Percentiles rank a stretch among this genome's conserved stretches.
These are phyloP conservation scores for Glycine soja DNA, from an alignment of 306 rosid species.

Conservation along the genomic window DNA sequence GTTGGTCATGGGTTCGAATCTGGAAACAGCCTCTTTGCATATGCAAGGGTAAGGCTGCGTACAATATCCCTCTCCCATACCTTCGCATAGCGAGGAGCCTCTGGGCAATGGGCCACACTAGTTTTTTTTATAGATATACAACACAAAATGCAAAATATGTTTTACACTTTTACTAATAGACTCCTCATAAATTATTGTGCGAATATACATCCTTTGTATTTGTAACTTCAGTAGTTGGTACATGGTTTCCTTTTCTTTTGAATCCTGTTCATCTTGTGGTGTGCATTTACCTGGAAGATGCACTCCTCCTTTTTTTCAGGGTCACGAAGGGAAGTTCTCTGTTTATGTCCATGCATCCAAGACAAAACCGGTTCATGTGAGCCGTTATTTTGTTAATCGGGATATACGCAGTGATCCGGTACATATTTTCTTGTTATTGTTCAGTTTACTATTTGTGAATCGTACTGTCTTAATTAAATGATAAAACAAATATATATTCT, in stretches of 20 bases:
- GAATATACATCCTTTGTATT: constrained; percentile 27
- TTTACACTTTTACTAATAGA: background rate
- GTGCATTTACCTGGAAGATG: constrained; percentile 36
- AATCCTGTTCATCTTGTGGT: constrained; percentile 17
- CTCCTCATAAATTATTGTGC: background rate
- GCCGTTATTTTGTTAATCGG: constrained; percentile 74
- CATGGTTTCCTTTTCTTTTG: constrained; percentile 24
- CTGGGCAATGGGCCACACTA: too few species aligned
- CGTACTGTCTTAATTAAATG: background rate
- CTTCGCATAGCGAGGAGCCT: too few species aligned
- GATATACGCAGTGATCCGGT: constrained; percentile 90
- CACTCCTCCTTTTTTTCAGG: constrained; percentile 63
- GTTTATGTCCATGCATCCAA: constrained; percentile 93
- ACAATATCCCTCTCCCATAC: too few species aligned
- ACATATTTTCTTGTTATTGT: constrained; percentile 13
- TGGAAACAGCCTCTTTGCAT: too few species aligned
- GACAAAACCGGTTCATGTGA: constrained; percentile 81
- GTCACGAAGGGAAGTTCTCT: constrained; percentile 95
- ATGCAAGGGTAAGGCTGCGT: too few species aligned
- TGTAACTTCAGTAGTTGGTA: constrained; percentile 30
- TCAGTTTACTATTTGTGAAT: constrained; percentile 25
- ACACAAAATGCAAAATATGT: background rate
- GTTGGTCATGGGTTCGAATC: too few species aligned
- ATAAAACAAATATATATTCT: constrained; percentile 8
- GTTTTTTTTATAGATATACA: background rate